These are phyloP conservation scores for cucumber (Cucumis sativus) DNA, from an alignment of 306 rosid species.

Conservation along the genomic window DNA sequence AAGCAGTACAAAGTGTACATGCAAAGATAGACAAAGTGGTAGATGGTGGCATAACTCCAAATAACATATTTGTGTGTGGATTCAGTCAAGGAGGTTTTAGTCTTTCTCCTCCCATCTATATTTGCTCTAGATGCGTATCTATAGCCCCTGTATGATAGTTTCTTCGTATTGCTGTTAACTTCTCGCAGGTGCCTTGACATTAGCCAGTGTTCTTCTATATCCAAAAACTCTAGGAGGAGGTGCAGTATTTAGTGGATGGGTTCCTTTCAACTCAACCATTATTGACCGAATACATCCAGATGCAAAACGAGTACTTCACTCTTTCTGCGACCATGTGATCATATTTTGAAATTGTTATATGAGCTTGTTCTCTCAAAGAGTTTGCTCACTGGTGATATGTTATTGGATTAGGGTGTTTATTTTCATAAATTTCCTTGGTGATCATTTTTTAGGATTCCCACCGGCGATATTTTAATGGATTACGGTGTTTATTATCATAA, in stretches of 20 bases:
- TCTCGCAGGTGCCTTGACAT: constrained; percentile 66
- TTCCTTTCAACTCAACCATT: constrained; percentile 63
- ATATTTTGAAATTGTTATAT: background rate
- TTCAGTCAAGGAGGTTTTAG: constrained; percentile 85
- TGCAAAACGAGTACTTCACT: constrained; percentile 51
- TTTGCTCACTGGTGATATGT: background rate
- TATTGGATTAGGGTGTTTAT: background rate
- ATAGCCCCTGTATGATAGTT: background rate
- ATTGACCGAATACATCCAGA: constrained; percentile 39
- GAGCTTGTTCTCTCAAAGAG: background rate
- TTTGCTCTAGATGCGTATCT: background rate
- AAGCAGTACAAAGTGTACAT: constrained; percentile 70
- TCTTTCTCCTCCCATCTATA: constrained; percentile 1
- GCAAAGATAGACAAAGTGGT: constrained; percentile 73
- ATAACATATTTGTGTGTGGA: constrained; percentile 73
- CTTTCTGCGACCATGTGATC: background rate
- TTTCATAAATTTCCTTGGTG: background rate
- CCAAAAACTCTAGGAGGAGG: constrained; percentile 89
- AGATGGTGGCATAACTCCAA: constrained; percentile 67
- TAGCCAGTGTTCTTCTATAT: constrained; percentile 76
- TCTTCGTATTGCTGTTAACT: background rate
- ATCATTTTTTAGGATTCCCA: background rate
- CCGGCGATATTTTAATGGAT: background rate
- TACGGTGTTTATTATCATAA: background rate
- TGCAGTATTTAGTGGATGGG: constrained; percentile 83